phyloP scores from a whole-genome alignment of 2,329 filamentous ascomycete species.

The Eurotiales sp. region DNA sequence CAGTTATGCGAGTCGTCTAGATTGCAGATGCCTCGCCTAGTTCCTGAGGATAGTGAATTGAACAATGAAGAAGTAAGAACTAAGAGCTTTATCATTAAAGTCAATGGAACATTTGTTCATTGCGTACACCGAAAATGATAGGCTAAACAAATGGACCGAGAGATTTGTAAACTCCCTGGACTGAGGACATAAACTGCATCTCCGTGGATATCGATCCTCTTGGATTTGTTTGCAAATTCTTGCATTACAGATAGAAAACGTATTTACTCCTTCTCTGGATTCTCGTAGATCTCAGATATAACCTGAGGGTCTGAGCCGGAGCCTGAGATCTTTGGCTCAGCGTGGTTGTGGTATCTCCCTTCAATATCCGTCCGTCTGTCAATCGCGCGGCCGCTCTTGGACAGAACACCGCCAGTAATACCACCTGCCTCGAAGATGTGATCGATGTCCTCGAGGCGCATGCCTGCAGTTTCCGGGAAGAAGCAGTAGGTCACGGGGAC shows the following conservation, averaged over 20 bases:
- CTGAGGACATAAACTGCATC: background rate
- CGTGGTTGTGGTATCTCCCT: background rate
- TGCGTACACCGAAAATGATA: background rate
- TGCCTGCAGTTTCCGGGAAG: constrained; percentile 62
- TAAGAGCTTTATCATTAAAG: background rate
- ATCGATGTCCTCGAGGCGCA: constrained; percentile 63
- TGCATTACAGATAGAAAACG: background rate
- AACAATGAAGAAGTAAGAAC: background rate
- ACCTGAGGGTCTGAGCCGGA: background rate
- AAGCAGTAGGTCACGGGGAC: constrained; percentile 59
- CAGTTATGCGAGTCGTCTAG: background rate
- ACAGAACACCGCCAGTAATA: constrained; percentile 36
- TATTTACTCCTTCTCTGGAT: background rate
- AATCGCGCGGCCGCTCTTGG: constrained; percentile 15
- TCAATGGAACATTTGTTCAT: background rate
- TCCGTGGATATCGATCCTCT: background rate
- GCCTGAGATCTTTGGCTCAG: background rate
- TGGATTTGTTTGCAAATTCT: background rate
- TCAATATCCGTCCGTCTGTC: background rate
- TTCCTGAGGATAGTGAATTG: too few species aligned
- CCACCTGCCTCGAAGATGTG: constrained; percentile 36
- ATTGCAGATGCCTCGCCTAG: background rate
- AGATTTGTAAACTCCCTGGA: background rate
- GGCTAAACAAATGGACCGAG: background rate
- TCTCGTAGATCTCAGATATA: constrained; percentile 5